A percentile compares a stretch with the other conserved stretches of the same genome.
phyloP scores from a whole-genome alignment of 2,329 filamentous ascomycete species.

The Calonectria honghensis region DNA sequence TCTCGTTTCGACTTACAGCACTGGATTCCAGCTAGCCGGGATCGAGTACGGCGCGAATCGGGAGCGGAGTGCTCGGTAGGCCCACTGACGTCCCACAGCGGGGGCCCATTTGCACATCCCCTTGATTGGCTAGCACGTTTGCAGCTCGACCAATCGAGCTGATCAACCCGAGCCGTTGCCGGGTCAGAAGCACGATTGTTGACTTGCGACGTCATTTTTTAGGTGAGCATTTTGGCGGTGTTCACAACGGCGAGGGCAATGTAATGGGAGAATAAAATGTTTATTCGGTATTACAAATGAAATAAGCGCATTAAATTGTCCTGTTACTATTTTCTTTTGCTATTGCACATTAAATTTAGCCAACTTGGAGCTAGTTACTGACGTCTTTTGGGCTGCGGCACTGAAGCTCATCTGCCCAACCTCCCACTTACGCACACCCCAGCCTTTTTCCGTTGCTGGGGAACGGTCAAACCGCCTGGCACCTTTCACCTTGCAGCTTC shows the following conservation, averaged over 20 bases:
- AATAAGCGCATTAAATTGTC: not conserved
- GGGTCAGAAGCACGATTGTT: conserved; percentile 51
- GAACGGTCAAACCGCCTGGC: conserved; percentile 48
- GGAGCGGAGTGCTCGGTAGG: not conserved
- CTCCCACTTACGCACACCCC: conserved; percentile 48
- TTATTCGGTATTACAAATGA: no score
- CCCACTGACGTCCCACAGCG: conserved; percentile 31
- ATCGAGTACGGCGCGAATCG: conserved; percentile 3
- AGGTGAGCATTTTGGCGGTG: not conserved
- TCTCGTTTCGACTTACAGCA: not conserved
- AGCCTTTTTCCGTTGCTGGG: conserved; percentile 57
- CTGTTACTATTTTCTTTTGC: not conserved
- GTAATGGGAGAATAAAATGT: not conserved
- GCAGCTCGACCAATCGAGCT: conserved; percentile 6
- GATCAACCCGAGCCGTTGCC: conserved; percentile 49
- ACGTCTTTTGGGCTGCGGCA: conserved; percentile 19
- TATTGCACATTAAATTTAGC: not conserved
- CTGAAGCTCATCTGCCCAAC: conserved; percentile 44
- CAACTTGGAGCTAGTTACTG: not conserved
- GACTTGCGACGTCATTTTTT: conserved; percentile 59
- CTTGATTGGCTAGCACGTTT: conserved; percentile 44
- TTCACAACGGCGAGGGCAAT: not conserved
- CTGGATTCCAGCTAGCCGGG: not conserved
- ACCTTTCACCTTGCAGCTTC: conserved; percentile 35
- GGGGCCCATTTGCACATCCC: conserved; percentile 43